Conservation (phyloP, 768 basidiomycete species). For the Tephrocybe sp. region DNA sequence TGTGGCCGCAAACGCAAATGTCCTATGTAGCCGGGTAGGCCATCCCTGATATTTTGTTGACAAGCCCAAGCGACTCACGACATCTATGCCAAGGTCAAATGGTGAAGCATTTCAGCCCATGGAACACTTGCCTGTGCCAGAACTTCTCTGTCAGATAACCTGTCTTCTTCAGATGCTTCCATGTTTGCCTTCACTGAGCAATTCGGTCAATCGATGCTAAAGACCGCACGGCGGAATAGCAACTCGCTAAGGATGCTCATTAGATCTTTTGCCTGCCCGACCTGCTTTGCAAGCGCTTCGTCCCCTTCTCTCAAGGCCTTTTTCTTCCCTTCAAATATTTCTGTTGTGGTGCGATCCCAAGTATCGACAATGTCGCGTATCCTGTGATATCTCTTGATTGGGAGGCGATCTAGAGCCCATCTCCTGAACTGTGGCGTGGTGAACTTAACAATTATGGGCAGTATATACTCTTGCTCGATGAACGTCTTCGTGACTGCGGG, state of each 20-base stretch:
- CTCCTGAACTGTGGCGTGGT: conserved; percentile 7
- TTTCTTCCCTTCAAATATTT: conserved; percentile 11
- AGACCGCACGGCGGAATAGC: not conserved
- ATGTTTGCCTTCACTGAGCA: conserved; percentile 10
- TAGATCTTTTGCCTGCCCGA: conserved; percentile 7
- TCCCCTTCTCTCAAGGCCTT: conserved; percentile 9
- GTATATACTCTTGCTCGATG: conserved; percentile 7
- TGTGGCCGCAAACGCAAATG: conserved; percentile 32
- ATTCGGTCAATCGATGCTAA: not conserved
- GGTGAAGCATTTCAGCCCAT: too few species aligned
- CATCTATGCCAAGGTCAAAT: too few species aligned
- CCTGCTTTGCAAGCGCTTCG: conserved; percentile 3
- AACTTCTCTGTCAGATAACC: conserved; percentile 8
- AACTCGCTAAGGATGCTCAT: conserved; percentile 10
- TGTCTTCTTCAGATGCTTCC: conserved; percentile 8
- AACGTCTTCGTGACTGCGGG: not conserved
- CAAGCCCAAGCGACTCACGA: conserved; percentile 1
- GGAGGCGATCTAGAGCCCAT: conserved; percentile 4
- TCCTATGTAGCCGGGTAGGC: conserved; percentile 8
- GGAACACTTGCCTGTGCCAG: conserved; percentile 3
- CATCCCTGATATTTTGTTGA: too few species aligned
- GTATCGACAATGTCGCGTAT: conserved; percentile 1
- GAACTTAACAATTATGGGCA: conserved; percentile 9
- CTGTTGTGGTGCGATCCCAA: conserved; percentile 1
- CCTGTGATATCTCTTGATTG: not conserved